Percentiles rank a stretch among this genome's conserved stretches.
phyloP scores from a whole-genome alignment of 768 basidiomycete species.

The Psilocybe cubensis region DNA sequence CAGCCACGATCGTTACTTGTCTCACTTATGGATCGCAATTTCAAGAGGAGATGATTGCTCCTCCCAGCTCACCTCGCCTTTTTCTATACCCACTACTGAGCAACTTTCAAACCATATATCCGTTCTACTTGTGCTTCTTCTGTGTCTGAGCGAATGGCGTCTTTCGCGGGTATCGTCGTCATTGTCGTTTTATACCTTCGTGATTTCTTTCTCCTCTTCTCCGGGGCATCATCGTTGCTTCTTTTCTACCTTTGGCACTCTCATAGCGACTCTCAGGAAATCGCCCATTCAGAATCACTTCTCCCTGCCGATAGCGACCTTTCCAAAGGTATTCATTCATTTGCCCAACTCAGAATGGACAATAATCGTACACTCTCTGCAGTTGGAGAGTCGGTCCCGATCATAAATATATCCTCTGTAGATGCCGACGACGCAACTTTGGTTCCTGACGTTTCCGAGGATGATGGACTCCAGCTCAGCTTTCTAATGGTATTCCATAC shows the following conservation, averaged over 20 bases:
- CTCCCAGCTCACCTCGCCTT: too few relatives aligned
- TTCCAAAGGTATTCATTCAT: not conserved
- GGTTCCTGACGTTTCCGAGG: not conserved
- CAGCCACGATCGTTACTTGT: not conserved
- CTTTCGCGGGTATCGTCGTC: not conserved
- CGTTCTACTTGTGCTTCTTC: too few relatives aligned
- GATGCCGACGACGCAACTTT: not conserved
- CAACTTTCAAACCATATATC: not conserved
- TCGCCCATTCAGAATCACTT: not conserved
- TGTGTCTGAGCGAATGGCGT: not conserved
- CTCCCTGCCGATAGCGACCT: not conserved
- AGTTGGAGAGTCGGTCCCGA: not conserved
- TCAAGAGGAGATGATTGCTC: not conserved
- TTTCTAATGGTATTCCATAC: conserved; percentile 1
- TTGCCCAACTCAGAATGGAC: not conserved
- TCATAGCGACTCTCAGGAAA: not conserved
- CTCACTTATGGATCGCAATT: not conserved
- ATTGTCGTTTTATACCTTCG: not conserved
- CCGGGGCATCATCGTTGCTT: conserved; percentile 1
- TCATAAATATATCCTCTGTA: not conserved
- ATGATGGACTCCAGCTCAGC: not conserved
- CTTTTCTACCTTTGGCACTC: conserved; percentile 4
- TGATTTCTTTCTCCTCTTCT: conserved; percentile 9
- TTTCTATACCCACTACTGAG: not conserved
- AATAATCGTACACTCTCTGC: not conserved